Conservation (phyloP, 2,329 filamentous ascomycete genomes). For the Cercospora citrullina region DNA sequence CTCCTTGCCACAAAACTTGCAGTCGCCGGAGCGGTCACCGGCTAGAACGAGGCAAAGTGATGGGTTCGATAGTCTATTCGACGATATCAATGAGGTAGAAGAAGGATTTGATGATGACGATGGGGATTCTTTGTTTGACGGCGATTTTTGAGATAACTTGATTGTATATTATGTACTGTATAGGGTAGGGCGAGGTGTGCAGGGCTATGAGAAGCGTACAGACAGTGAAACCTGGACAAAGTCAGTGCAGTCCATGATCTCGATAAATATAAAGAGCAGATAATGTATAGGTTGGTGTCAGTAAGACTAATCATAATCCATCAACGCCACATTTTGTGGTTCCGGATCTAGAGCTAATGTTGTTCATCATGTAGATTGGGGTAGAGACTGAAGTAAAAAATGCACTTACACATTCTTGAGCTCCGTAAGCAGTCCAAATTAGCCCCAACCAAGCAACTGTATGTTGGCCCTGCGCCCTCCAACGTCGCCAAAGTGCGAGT, state of each 20-base stretch:
- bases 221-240: neutral
- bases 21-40: neutral
- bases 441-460: neutral
- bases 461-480: conserved; percentile 14
- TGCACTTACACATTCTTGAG: neutral
- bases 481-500: conserved; percentile 9
- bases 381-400: neutral
- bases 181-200: no score
- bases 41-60: neutral
- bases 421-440: neutral
- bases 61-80: neutral
- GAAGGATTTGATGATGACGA: neutral
- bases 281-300: neutral
- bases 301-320: conserved; percentile 17
- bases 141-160: neutral
- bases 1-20: neutral
- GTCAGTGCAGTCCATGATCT: neutral
- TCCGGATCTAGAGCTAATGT: conserved; percentile 18
- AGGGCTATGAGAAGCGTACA: neutral
- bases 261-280: neutral
- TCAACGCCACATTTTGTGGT: conserved; percentile 12
- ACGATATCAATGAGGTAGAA: neutral
- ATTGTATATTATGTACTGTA: neutral
- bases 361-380: conserved; percentile 7
- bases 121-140: neutral